A percentile compares a stretch with the other conserved stretches of the same genome.
phyloP scores from a whole-genome alignment of 2,329 filamentous ascomycete genomes.

The Leptographium procerum region DNA sequence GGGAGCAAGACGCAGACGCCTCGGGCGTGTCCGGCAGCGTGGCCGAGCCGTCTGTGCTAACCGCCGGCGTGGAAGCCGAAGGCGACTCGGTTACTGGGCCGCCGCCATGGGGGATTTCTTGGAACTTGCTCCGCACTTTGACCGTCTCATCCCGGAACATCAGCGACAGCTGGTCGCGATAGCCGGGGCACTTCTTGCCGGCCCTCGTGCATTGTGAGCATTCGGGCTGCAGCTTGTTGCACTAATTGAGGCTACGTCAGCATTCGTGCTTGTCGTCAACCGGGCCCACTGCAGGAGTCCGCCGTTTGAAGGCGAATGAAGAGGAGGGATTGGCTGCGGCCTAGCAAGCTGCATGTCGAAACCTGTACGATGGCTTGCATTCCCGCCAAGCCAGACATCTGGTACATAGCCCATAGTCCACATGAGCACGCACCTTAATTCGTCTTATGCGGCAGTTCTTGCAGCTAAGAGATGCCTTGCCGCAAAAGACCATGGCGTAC shows the following conservation, averaged over 20 bases:
- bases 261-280: not conserved
- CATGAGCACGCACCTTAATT: slow-evolving; percentile 33
- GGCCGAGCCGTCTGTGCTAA: not conserved
- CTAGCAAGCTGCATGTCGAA: not conserved
- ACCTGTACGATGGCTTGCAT: not conserved
- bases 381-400: not conserved
- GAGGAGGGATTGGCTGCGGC: not conserved
- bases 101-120: slow-evolving; percentile 19
- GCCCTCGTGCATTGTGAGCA: slow-evolving; percentile 53
- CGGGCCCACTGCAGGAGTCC: not conserved
- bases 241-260: slow-evolving; percentile 25
- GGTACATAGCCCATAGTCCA: slow-evolving; percentile 13
- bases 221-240: slow-evolving; percentile 47
- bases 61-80: not conserved
- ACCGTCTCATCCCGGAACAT: slow-evolving; percentile 57
- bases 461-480: slow-evolving; percentile 44
- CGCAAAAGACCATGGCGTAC: slow-evolving; percentile 40
- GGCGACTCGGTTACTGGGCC: not conserved
- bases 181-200: slow-evolving; percentile 49
- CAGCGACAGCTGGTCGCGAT: slow-evolving; percentile 51
- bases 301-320: not conserved
- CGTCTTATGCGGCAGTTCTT: slow-evolving; percentile 40
- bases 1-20: not conserved
- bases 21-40: not conserved
- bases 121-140: slow-evolving; percentile 48